Base-by-base conservation (phyloP, 441 rosid genomes). In the Iberis amara region DNA sequence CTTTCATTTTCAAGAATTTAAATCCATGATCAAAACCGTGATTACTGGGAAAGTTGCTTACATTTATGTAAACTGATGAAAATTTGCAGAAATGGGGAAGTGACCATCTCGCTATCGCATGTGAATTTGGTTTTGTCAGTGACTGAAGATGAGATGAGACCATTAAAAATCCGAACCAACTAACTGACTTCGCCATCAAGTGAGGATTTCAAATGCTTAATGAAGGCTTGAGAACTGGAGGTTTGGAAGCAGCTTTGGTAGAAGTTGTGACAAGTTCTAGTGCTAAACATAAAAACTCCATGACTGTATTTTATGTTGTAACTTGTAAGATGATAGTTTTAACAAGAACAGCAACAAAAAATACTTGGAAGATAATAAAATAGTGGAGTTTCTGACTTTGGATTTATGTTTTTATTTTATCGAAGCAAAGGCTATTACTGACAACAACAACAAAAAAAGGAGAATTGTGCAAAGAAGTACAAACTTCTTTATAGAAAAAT, bases 51-150 rank as follows among this genome's bases (percentile, higher is more conserved):
- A 30, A 31, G 9, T 31, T 31, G 35, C 33, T 7, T 30, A 7
- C 8, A 28, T 4, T 21, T 48, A 5, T 11, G 24, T 21, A 11
- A 8, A 52, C 63, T 15, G 14, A 37, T 46, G 26, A 38, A 24
- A 47, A 46, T 52, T 51, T 65, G 79, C 81, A 92, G 98, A 82
- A 72, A 61, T 92, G 86, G 86, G 96, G 96, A 62, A 92, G 96
- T 26, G 94, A 92, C 68, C 98, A 92, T 73, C 98, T 92, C 41
- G 94, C 96, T 45, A 81, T 92, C 48, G 96, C 73, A 38, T 88
- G 96, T 27, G 98, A 88, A 70, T 75, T 92, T 55, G 94, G 83
- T 39, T 86, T 86, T 64, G 64, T 65, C 37, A 73, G 71, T 39
- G 66, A 71, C 11, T 47, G 52, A 47, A 8, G n/a, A 9, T 32